These are phyloP conservation scores for Tolypocladium cylindrosporum DNA, from an alignment of 2,329 filamentous ascomycete species.

Conservation along the genomic window DNA sequence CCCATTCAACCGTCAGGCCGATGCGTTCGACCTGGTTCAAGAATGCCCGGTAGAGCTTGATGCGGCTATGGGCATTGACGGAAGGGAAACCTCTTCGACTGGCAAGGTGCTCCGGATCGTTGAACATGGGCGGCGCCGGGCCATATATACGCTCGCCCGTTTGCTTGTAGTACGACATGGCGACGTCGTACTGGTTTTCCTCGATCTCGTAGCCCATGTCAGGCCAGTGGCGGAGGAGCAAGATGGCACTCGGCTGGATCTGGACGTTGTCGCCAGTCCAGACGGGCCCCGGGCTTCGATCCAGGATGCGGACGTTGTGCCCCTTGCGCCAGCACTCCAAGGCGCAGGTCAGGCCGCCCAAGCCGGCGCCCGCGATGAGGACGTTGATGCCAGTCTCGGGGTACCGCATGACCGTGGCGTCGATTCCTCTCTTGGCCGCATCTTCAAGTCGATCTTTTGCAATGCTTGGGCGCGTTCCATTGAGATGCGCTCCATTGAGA, in stretches of 20 bases:
- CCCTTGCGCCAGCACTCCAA: conserved; percentile 10
- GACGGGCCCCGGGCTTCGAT: conserved; percentile 1
- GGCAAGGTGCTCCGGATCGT: background rate
- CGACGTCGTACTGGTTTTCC: background rate
- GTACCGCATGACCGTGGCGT: background rate
- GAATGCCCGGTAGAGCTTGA: too few species aligned
- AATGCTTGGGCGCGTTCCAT: too few species aligned
- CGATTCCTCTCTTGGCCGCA: too few species aligned
- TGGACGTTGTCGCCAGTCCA: conserved; percentile 2
- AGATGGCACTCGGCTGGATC: conserved; percentile 2
- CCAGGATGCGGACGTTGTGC: conserved; percentile 7
- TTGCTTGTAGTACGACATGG: background rate
- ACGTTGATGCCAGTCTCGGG: conserved; percentile 4
- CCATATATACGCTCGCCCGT: conserved; percentile 2
- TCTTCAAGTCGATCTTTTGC: too few species aligned
- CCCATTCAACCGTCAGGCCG: too few species aligned
- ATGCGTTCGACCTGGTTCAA: too few species aligned
- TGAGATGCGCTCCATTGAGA: too few species aligned
- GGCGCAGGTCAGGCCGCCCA: conserved; percentile 5
- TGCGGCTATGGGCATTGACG: too few species aligned
- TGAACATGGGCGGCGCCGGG: background rate
- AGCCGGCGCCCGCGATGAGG: conserved; percentile 7
- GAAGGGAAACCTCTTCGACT: too few species aligned
- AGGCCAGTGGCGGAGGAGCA: conserved; percentile 4
- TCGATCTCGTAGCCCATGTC: conserved; percentile 2